Base-by-base conservation (phyloP, 768 basidiomycete species). In the Pleurotus tuoliensis region DNA sequence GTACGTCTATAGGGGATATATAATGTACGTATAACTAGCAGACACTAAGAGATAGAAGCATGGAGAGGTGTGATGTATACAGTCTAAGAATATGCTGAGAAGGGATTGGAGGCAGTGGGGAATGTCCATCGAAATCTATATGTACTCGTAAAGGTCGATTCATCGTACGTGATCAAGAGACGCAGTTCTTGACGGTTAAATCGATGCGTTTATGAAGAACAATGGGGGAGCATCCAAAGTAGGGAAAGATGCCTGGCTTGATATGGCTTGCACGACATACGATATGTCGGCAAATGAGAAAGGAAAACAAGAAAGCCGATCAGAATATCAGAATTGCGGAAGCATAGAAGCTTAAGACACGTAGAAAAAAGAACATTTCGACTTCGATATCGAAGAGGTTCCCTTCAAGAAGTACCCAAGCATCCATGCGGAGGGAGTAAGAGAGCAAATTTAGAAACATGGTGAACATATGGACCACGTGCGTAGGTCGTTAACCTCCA, bases 21-120 rank as follows among this genome's bases (percentile, higher is more conserved):
- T 51, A 51, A 51, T 27, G 49, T 51, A 51, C 49, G 49, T 37
- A 51, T n/a, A 11, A 34, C 30, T 34, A 34, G 30, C 47, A 48
- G 22, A 25, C 47, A 48, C 47, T 4, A n/a, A 24, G 9, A n/a
- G 24, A 24, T 25, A 30, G n/a, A 30, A 16, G 24, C 18, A 48
- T 48, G 49, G 49, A 51, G 49, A 16, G 49, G 34, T 11, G 22
- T 27, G 24, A 30, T 51, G 37, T 51, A 51, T 16, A 51, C 34
- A 51, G 3, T 51, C 49, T 51, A 51, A 38, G 49, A 9, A 30
- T 27, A 47, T 47, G 16, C 49, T 25, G 16, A 30, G 49, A 12
- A 51, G 30, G 22, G 30, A 51, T n/a, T 9, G 34, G 49, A 16
- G 7, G 30, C 8, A 22, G 47, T 47, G 22, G 5, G 25, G 22